Percentiles rank a stretch among this genome's conserved stretches.
phyloP scores from a whole-genome alignment of 2,329 filamentous ascomycete species.

The Fusarium pseudocircinatum region DNA sequence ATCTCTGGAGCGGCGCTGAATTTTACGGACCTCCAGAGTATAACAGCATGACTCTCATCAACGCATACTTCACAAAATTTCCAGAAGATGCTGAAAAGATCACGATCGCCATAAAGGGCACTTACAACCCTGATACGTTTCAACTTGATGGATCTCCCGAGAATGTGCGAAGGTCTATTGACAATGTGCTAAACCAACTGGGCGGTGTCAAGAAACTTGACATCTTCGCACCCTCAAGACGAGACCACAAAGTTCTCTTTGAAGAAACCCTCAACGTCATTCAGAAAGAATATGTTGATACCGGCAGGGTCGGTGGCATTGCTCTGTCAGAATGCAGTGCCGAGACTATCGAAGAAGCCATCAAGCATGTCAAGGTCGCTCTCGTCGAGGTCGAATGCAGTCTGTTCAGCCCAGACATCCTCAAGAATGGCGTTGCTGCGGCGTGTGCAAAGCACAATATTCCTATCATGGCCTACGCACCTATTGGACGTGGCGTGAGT shows the following conservation, averaged over 20 bases:
- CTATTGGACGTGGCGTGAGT: constrained; percentile 67
- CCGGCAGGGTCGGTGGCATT: constrained; percentile 62
- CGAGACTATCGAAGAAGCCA: constrained; percentile 59
- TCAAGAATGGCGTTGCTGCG: constrained; percentile 61
- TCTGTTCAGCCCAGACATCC: constrained; percentile 58
- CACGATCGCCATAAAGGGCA: constrained; percentile 71
- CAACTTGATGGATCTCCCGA: constrained; percentile 62
- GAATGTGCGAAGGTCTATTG: constrained; percentile 65
- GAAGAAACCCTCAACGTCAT: constrained; percentile 56
- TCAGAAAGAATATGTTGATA: constrained; percentile 59
- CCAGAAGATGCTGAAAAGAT: constrained; percentile 71
- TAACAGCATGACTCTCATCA: constrained; percentile 68
- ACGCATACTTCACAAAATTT: constrained; percentile 70
- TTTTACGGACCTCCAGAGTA: constrained; percentile 69
- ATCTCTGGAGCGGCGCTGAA: constrained; percentile 71
- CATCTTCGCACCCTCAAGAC: constrained; percentile 67
- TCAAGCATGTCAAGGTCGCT: constrained; percentile 54
- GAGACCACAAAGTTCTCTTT: constrained; percentile 61
- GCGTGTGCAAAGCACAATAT: constrained; percentile 72
- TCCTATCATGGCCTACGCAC: constrained; percentile 77
- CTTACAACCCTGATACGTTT: constrained; percentile 49
- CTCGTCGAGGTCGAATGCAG: constrained; percentile 66
- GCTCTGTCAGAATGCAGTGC: constrained; percentile 63
- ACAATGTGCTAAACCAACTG: constrained; percentile 62
- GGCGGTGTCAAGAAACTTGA: constrained; percentile 69